A percentile compares a stretch with the other conserved stretches of the same genome.
These are phyloP conservation scores for Cantharellus anzutake DNA, from an alignment of 768 basidiomycete genomes.

Conservation along the genomic window DNA sequence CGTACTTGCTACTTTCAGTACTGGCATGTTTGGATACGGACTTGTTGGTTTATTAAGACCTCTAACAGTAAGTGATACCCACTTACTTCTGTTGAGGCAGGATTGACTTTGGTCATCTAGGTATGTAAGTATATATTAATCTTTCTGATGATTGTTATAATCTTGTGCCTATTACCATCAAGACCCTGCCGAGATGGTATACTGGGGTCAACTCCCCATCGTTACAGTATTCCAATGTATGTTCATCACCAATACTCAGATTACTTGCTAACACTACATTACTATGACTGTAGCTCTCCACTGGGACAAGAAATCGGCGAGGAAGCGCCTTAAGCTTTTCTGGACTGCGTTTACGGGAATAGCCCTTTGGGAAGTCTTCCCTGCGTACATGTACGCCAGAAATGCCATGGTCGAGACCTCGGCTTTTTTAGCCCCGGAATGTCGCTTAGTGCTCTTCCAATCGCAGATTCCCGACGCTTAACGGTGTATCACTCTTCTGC, in stretches of 20 bases:
- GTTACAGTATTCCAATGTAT: conserved; percentile 7
- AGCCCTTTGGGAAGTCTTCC: conserved; percentile 11
- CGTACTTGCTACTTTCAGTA: conserved; percentile 28
- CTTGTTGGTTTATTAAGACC: conserved; percentile 40
- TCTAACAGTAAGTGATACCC: conserved; percentile 22
- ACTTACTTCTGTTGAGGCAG: background rate
- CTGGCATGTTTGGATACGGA: conserved; percentile 28
- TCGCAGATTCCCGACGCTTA: conserved; percentile 13
- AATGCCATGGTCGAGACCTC: background rate
- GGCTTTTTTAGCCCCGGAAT: background rate
- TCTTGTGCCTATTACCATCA: background rate
- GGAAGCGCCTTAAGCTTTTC: conserved; percentile 11
- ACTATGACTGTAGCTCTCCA: conserved; percentile 3
- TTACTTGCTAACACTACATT: background rate
- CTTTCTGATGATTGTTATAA: background rate
- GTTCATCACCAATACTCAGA: conserved; percentile 10
- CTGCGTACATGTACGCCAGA: conserved; percentile 12
- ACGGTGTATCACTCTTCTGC: conserved; percentile 16
- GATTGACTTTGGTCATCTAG: background rate
- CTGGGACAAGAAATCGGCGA: conserved; percentile 4
- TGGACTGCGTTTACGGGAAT: conserved; percentile 11
- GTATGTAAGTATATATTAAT: background rate
- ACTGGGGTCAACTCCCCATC: conserved; percentile 9
- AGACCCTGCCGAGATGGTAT: conserved; percentile 17
- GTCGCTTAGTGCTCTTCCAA: background rate